A percentile compares a stretch with the other conserved stretches of the same genome.
Evolutionary conservation across 768 basidiomycete species (phyloP).

Genomic region (Agaricus subrufescens): DNA sequence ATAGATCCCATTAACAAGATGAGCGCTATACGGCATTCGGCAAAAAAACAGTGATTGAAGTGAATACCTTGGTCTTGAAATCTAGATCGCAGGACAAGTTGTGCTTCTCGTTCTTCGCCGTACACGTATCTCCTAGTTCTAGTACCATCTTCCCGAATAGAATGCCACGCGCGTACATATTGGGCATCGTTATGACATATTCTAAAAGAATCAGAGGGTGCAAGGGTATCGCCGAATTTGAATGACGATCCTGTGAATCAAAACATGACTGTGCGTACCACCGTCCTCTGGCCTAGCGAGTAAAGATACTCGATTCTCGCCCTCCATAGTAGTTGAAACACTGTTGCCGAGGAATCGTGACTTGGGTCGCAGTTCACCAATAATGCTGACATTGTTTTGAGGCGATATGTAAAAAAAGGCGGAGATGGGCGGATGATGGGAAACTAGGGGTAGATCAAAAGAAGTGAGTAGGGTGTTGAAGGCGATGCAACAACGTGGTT

Average conservation of each 20-base stretch:
- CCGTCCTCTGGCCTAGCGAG: conserved; percentile 85
- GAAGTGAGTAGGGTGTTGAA: conserved; percentile 1
- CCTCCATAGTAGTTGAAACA: conserved; percentile 95
- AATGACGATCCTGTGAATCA: background rate
- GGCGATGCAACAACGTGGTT: conserved; percentile 1
- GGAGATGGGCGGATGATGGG: conserved; percentile 91
- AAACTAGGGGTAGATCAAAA: conserved; percentile 48
- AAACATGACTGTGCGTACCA: conserved; percentile 41
- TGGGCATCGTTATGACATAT: conserved; percentile 93
- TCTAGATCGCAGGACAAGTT: conserved; percentile 79
- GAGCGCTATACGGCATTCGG: background rate
- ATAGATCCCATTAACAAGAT: background rate
- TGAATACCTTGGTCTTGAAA: conserved; percentile 91
- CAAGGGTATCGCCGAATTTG: background rate
- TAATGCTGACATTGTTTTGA: conserved; percentile 77
- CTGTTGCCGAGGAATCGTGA: conserved; percentile 96
- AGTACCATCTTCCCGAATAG: conserved; percentile 93
- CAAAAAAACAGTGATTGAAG: background rate
- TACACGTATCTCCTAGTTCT: conserved; percentile 89
- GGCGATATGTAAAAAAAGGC: conserved; percentile 97
- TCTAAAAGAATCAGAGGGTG: conserved; percentile 35
- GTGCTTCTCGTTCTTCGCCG: conserved; percentile 77
- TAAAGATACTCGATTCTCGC: conserved; percentile 84
- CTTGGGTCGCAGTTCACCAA: conserved; percentile 94
- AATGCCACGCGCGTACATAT: conserved; percentile 92